Conservation (phyloP, 768 basidiomycete genomes). For the Pleurotus djamor region DNA sequence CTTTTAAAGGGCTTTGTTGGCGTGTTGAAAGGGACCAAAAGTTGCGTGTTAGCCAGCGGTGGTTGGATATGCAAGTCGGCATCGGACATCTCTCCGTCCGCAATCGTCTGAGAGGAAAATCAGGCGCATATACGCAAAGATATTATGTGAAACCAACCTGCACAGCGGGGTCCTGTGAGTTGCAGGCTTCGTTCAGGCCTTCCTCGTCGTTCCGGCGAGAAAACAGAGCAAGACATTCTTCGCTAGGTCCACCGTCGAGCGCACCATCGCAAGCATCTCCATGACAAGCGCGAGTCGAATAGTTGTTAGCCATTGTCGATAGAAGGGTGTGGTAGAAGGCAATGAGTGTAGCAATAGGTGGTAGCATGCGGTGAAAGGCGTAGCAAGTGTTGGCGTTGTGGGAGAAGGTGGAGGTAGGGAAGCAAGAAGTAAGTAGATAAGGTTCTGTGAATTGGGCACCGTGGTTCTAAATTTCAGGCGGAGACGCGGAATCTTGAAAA, state of each 20-base stretch:
- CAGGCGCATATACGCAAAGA: background rate
- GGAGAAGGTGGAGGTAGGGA: background rate
- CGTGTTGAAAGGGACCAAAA: slow-evolving; percentile 1
- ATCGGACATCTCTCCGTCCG: background rate
- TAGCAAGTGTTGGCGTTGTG: background rate
- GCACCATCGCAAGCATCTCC: background rate
- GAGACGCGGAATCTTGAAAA: background rate
- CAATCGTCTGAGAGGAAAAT: background rate
- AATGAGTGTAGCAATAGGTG: slow-evolving; percentile 7
- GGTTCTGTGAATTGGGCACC: background rate
- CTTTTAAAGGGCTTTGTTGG: background rate
- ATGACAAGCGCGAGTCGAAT: background rate
- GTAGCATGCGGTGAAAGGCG: slow-evolving; percentile 2
- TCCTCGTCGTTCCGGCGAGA: no score
- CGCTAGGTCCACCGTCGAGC: background rate
- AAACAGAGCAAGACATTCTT: no score
- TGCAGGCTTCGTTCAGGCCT: background rate
- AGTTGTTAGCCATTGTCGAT: background rate
- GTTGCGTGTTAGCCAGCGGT: background rate
- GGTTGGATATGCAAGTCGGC: background rate
- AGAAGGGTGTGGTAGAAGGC: slow-evolving; percentile 5
- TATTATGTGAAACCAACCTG: background rate
- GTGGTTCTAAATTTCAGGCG: background rate
- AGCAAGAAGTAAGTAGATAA: background rate
- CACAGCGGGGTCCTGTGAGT: background rate